Base-by-base conservation (phyloP, 208 protist species). In the Acanthamoeba sp. region DNA sequence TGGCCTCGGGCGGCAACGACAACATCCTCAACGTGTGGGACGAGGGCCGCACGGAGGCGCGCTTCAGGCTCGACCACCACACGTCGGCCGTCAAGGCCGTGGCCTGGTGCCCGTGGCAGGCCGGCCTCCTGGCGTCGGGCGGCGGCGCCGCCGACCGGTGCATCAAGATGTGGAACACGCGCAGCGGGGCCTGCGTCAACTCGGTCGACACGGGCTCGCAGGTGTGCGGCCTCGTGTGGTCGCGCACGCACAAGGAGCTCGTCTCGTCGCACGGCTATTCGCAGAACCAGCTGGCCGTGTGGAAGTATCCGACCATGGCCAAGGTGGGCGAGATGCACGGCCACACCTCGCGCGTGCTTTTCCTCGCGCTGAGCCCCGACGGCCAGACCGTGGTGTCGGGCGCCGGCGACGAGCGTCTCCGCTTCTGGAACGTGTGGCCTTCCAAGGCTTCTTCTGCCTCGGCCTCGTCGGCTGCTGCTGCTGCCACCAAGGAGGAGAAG, bases 1-100 rank as follows among this genome's bases (percentile, higher is more conserved):
- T 99, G 18, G 99, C 99, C 55, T 99, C 98, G 20, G 99, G 99
- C 29, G 99, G 99, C 92, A 99, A 99, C 95, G 99, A 99, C 95
- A 99, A 99, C 95, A 96, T 99, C 40, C 96, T 99, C 27, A 97
- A 99, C 57, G 93, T 99, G 45, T 99, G 99, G 99, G 98, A 99
- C 92, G 95, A 73, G 36, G 69, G 52, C 36, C 82, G 64, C 29
- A 85, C 34, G 52, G 91, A 95, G 76, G 64, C 59, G 38, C 82
- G 97, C 76, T 97, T 98, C 69, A 97, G 95, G 29, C 97, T 99
- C 32, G 97, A 98, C 91, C 99, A 99, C 97, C 91, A 96, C 45
- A 95, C 95, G 16, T 96, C 97, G 10, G 97, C 97, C 22, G 97
- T 98, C 14, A 99, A 99, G 97, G 99, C 99, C 12, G 95, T 99